Base-by-base conservation (phyloP, 2,329 filamentous ascomycete genomes). In the Cladosporium sp. region DNA sequence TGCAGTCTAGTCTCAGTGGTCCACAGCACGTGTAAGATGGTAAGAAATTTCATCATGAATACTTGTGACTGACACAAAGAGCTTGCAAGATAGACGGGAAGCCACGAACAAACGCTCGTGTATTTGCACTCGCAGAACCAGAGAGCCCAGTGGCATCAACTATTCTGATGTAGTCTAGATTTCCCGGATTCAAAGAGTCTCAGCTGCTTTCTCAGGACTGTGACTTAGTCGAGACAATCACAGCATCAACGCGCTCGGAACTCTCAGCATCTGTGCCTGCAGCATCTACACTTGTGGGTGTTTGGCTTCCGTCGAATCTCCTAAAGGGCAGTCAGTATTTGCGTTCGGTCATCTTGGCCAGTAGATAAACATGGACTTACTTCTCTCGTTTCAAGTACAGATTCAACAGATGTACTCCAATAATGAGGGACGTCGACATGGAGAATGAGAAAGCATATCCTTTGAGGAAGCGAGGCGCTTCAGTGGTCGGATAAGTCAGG, bases 401-500 rank as follows among this genome's bases (percentile, higher is more conserved):
- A 46, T 46, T 46, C n/a, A 46, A 23, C 7, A 46, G n/a, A 46
- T 46, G 39, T 13, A 46, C 39, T 21, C 39, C 39, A 21, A 70
- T 36, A 21, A 80, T 78, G 64, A 80, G 67, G 36, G 75, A 77
- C 16, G 79, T 69, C 7, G 78, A 74, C 66, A 76, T 79, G 0
- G 70, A 79, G 28, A 79, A 71, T 5, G 77, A 75, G 65, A 81
- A 82, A 0, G 79, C 70, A 70, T 79, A 81, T 0, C 80, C 80
- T 63, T 81, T 81, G 1, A 70, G 72, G 66, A 80, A 82, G 0
- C 78, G 70, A 1, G 80, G 80, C 1, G 73, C 79, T 67, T 82
- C 80, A 2, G 79, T 75, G 0, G 81, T 82, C 67, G 78, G 79
- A 68, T 85, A 88, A 0, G 82, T 80, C 14, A 87, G 70, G 2